These are phyloP conservation scores for Nicotiana knightiana DNA, from an alignment of 257 asterid species.

Conservation along the genomic window DNA sequence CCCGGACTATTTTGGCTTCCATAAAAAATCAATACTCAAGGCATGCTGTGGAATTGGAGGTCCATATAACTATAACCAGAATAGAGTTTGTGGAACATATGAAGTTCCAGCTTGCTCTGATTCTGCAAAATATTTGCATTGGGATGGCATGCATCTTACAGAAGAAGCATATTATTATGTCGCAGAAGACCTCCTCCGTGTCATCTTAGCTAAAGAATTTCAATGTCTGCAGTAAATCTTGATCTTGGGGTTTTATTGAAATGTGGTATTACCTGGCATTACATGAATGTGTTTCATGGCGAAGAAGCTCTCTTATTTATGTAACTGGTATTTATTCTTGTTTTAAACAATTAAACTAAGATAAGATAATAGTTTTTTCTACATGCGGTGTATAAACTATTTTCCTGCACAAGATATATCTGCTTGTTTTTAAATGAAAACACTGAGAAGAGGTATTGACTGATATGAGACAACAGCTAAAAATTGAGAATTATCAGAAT, in stretches of 20 bases:
- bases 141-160: constrained; percentile 22
- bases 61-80: background rate
- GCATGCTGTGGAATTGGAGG: constrained; percentile 23
- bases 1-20: background rate
- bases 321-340: background rate
- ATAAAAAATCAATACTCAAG: background rate
- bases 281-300: background rate
- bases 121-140: constrained; percentile 10
- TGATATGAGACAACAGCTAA: too few species aligned
- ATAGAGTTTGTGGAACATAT: constrained; percentile 8
- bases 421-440: too few species aligned
- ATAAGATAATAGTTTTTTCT: too few species aligned
- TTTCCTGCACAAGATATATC: too few species aligned
- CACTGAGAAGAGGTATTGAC: too few species aligned
- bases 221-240: background rate
- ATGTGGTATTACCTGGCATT: too few species aligned
- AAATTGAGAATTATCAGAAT: too few species aligned
- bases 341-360: too few species aligned
- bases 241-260: background rate
- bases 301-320: background rate
- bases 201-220: background rate
- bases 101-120: constrained; percentile 6
- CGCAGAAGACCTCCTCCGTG: background rate
- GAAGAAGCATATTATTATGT: constrained; percentile 12
- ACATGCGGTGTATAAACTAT: too few species aligned